These are phyloP conservation scores for Vitis labrusca DNA, from an alignment of 164 flowering plant genomes.

Conservation along the genomic window DNA sequence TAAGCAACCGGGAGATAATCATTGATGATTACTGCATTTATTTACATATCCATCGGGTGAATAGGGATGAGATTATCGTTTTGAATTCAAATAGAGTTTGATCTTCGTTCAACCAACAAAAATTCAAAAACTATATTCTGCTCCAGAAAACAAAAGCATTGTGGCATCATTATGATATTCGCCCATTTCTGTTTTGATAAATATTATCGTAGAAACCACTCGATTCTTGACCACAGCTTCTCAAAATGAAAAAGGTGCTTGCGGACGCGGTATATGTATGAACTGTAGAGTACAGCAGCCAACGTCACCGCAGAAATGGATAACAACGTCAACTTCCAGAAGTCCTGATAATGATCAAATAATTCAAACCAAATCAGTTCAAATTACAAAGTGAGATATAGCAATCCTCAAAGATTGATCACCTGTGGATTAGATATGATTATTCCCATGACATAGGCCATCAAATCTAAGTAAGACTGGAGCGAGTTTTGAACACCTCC, in stretches of 20 bases:
- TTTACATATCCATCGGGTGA: too few species aligned
- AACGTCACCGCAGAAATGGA: constrained; percentile 32
- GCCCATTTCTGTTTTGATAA: too few species aligned
- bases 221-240: constrained; percentile 19
- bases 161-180: too few species aligned
- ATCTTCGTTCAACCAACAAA: too few species aligned
- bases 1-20: too few species aligned
- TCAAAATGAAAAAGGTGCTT: constrained; percentile 54
- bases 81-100: too few species aligned
- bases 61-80: too few species aligned
- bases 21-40: too few species aligned
- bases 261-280: constrained; percentile 39
- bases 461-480: constrained; percentile 53
- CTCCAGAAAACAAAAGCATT: too few species aligned
- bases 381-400: neutral
- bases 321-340: constrained; percentile 37
- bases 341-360: constrained; percentile 11
- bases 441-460: constrained; percentile 60
- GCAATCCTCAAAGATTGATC: neutral
- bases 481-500: constrained; percentile 78
- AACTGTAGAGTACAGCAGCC: constrained; percentile 34
- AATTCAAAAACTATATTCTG: too few species aligned
- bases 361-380: too few species aligned
- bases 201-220: too few species aligned
- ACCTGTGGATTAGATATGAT: constrained; percentile 70